phyloP scores from a whole-genome alignment of 2,329 filamentous ascomycete species.

The Leptographium wingfieldii region DNA sequence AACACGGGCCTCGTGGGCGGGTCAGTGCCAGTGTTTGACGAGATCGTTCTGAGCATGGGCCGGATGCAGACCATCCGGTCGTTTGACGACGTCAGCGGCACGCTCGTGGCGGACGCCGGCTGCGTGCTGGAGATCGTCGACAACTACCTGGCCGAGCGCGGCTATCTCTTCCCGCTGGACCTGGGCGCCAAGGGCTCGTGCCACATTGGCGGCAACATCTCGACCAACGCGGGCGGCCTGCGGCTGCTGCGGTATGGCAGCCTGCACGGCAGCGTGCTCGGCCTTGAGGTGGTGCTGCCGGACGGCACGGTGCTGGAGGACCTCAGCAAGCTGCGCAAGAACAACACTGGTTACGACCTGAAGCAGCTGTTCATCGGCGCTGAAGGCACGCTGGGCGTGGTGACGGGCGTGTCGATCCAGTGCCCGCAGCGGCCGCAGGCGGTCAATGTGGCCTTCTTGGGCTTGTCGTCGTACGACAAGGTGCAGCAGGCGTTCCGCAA shows the following conservation, averaged over 20 bases:
- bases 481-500: conserved; percentile 76
- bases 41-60: conserved; percentile 84
- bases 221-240: conserved; percentile 89
- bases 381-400: conserved; percentile 88
- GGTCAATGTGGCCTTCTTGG: conserved; percentile 91
- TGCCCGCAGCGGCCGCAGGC: conserved; percentile 80
- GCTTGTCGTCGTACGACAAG: conserved; percentile 79
- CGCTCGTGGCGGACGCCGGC: conserved; percentile 81
- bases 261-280: conserved; percentile 83
- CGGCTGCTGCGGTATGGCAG: conserved; percentile 86
- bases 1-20: conserved; percentile 95
- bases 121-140: conserved; percentile 85
- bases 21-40: conserved; percentile 93
- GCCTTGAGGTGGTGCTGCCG: conserved; percentile 83
- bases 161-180: conserved; percentile 88
- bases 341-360: conserved; percentile 96
- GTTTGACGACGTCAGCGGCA: conserved; percentile 87
- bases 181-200: conserved; percentile 97
- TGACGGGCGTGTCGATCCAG: conserved; percentile 79
- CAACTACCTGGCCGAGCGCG: conserved; percentile 67
- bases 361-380: conserved; percentile 95
- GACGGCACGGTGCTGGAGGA: conserved; percentile 89
- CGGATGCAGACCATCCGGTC: conserved; percentile 86
- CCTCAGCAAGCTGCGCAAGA: conserved; percentile 79
- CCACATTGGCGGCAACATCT: conserved; percentile 89